Base-by-base conservation (phyloP, 2,329 filamentous ascomycete species). In the Stachybotrys echinatus region DNA sequence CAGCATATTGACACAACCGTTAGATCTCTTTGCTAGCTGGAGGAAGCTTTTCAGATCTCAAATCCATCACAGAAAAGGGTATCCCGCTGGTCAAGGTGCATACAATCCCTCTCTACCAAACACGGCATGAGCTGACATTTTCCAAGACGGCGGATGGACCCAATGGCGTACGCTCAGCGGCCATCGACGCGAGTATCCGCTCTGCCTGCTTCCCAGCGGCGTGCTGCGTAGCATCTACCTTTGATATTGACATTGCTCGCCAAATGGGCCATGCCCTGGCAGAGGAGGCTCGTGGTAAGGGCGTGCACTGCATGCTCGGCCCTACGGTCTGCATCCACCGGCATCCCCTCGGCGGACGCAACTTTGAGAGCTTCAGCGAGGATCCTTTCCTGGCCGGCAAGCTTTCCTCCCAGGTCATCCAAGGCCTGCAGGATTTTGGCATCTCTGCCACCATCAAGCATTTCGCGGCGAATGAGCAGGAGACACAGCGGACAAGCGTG, bases 281-380 rank as follows among this genome's bases (percentile, higher is more conserved):
- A n/a, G 73, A 80, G 21, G 84, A 71, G 42, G 58, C 64, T 1
- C 56, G 59, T 14, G 61, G 57, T 47, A 92, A 92, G 67, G 85
- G 84, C 47, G 78, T 86, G 8, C 84, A 89, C 57, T 78, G 88
- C 17, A 80, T 87, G 56, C 74, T 92, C 10, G 88, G 85, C 2
- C 88, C 88, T 1, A 79, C 75, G 0, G 71, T 77, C 37, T 76
- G 70, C 55, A 75, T 76, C 37, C 73, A 76, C 39, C 68, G 74
- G 5, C 71, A 70, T 12, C 74, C 74, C 0, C 64, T 77, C 0
- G 74, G 74, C 6, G 74, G 74, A 4, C 69, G 74, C 27, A 72
- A 72, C 40, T 77, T 76, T 52, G 74, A 77, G 53, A 71, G 66
- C 43, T 73, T 74, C 49, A 71, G 68, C 22, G 72, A 77, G 53